phyloP scores from a whole-genome alignment of 257 asterid species.

The Fraxinus americana region DNA sequence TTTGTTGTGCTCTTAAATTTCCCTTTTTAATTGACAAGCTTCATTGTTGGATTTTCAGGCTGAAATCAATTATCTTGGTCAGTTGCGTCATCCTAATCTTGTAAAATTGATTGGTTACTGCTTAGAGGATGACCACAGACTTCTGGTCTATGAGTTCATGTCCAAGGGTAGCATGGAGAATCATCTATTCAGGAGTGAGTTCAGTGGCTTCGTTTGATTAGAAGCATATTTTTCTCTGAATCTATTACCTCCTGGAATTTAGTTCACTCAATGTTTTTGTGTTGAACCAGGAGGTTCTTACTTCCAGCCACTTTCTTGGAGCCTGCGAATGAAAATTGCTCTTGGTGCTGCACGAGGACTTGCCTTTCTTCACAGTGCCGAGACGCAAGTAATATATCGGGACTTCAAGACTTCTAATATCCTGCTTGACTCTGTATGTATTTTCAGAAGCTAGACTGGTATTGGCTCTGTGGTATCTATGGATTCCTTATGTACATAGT shows the following conservation, averaged over 20 bases:
- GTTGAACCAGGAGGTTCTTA: constrained; percentile 62
- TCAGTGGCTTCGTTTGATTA: neutral
- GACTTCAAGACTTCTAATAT: constrained; percentile 85
- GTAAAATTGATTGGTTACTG: constrained; percentile 76
- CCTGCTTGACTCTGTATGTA: constrained; percentile 67
- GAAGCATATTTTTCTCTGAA: neutral
- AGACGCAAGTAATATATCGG: constrained; percentile 67
- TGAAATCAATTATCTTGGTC: constrained; percentile 67
- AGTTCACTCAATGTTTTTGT: constrained; percentile 8
- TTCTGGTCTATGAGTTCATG: constrained; percentile 74
- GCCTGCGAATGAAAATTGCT: constrained; percentile 69
- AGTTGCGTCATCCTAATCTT: constrained; percentile 69
- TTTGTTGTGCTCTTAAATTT: neutral
- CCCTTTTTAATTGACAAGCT: neutral
- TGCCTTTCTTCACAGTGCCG: constrained; percentile 71
- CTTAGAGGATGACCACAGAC: constrained; percentile 67
- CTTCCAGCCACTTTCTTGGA: constrained; percentile 76
- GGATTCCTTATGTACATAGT: neutral
- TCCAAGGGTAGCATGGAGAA: constrained; percentile 78
- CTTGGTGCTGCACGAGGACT: constrained; percentile 81
- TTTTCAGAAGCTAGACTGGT: neutral
- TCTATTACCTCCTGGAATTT: neutral
- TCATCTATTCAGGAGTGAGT: constrained; percentile 73
- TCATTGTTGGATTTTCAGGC: constrained; percentile 45
- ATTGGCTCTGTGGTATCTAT: neutral